Evolutionary conservation across 1,284 basidiomycete species (phyloP).

Genomic region (Ceratobasidium sp.): DNA sequence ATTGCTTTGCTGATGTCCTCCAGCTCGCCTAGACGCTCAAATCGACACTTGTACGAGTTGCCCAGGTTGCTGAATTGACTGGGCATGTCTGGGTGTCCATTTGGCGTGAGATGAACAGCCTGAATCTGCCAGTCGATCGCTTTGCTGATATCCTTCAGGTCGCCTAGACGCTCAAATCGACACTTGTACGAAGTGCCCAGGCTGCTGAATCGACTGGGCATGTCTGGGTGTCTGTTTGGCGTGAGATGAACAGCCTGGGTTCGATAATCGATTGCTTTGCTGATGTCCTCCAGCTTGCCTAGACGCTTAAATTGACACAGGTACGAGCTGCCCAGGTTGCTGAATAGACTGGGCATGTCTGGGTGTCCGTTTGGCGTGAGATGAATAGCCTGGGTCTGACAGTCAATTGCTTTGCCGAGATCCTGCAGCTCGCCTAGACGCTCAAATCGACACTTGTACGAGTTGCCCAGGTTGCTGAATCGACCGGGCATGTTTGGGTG

Average conservation of each 20-base stretch:
- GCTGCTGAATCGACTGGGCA: neutral
- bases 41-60: neutral
- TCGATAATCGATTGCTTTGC: too few relatives aligned
- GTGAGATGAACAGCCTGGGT: neutral
- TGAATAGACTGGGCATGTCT: neutral
- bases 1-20: constrained; percentile 9
- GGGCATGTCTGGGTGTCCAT: neutral
- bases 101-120: neutral
- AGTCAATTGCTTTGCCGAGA: neutral
- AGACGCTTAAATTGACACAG: neutral
- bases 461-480: neutral
- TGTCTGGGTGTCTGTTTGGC: constrained; percentile 3
- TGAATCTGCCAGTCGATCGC: neutral
- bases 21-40: neutral
- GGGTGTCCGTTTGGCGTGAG: constrained; percentile 10
- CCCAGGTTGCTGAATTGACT: constrained; percentile 12
- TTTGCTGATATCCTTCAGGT: neutral
- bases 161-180: neutral
- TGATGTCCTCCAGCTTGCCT: neutral
- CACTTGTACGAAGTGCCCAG: neutral
- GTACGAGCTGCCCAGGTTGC: neutral
- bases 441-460: neutral
- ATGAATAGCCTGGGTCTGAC: neutral
- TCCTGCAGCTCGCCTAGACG: neutral
- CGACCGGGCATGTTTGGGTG: neutral